phyloP scores from a whole-genome alignment of 495 filamentous ascomycete species.

The Extremus antarcticus region DNA sequence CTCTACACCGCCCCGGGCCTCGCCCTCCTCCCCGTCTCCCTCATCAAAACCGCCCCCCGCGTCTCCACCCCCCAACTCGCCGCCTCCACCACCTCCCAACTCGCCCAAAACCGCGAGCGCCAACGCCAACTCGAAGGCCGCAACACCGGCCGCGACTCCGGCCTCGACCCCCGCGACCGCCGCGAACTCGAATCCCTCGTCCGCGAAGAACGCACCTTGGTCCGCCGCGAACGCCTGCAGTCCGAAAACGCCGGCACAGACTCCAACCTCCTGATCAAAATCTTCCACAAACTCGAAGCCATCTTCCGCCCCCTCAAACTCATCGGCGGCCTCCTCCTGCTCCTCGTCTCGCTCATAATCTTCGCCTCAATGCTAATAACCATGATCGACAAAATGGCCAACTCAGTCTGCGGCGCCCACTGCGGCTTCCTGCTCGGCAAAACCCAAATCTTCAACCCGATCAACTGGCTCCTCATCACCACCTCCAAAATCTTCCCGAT shows the following conservation, averaged over 20 bases:
- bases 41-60: constrained; percentile 82
- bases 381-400: constrained; percentile 88
- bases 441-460: constrained; percentile 85
- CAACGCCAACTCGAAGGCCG: constrained; percentile 84
- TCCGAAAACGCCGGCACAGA: constrained; percentile 68
- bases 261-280: constrained; percentile 53
- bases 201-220: constrained; percentile 83
- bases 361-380: constrained; percentile 94
- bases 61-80: constrained; percentile 65
- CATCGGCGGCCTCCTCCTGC: constrained; percentile 66
- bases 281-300: constrained; percentile 68
- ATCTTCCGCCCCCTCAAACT: constrained; percentile 76
- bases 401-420: constrained; percentile 78
- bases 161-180: constrained; percentile 71
- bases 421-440: constrained; percentile 92
- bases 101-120: constrained; percentile 79
- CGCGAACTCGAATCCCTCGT: constrained; percentile 77
- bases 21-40: constrained; percentile 73
- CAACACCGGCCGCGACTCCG: constrained; percentile 62
- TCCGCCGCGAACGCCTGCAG: constrained; percentile 77
- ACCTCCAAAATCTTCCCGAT: constrained; percentile 77
- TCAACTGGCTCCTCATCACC: constrained; percentile 82
- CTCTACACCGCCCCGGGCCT: constrained; percentile 83
- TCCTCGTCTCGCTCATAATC: constrained; percentile 57
- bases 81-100: constrained; percentile 62